Evolutionary conservation across 306 rosid genomes (phyloP), one percentile per base, ranked within the genome.

Genomic region (Sindora glabra): DNA sequence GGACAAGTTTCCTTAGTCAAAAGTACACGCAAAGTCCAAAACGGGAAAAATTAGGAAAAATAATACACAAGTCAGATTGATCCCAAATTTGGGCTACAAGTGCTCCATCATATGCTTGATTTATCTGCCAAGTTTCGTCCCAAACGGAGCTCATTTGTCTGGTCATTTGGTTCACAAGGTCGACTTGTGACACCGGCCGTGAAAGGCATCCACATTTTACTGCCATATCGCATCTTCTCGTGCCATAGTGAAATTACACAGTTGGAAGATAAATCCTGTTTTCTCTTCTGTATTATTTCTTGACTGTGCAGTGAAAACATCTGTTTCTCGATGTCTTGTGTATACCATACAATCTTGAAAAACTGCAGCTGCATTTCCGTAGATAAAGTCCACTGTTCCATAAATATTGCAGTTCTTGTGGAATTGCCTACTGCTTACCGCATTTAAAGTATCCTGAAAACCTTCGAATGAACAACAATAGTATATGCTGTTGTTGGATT

Each of bases 381-480:
- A 22, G 3, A 57, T 2, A 48, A 57, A 57, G 8, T 57, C 63
- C 0, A 57, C 63, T 21, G 63, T 57, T n/a, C 63, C 63, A 46
- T 38, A 57, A 48, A 57, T 38, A 2, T 57, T 19, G 22, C 63
- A 57, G 3, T 38, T 36, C 2, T 23, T 17, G 13, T 57, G 39
- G 48, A 57, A 57, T 57, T 57, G 63, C 6, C 5, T 34, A 12
- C 63, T 36, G 0, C 23, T 8, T 1, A 6, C 34, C 3, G 63
- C 48, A 48, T 48, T 37, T 14, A 57, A 17, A 2, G 63, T 57
- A 44, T 57, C 63, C 24, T 57, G 48, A 44, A 22, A 39, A 12
- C 63, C 63, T 38, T 57, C 48, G 4, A 57, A n/a, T 13, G 63
- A 38, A 36, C 63, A 57, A n/a, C 5, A 22, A 48, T 57, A 38